phyloP scores from a whole-genome alignment of 106 monocot species.

The Acanthochlamys bracteata region DNA sequence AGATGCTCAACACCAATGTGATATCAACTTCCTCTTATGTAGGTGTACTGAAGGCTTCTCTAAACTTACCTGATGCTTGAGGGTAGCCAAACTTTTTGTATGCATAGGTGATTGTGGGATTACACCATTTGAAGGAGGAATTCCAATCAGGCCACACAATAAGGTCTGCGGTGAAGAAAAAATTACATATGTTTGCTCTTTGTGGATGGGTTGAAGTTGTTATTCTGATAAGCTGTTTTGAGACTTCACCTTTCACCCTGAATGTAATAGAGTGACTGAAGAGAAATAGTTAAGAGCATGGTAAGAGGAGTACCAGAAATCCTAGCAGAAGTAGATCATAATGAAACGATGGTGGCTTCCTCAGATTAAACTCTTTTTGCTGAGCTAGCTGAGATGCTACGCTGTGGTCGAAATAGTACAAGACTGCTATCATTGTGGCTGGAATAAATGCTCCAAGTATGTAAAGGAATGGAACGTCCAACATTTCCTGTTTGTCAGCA shows the following conservation, averaged over 20 bases:
- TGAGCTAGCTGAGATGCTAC: conserved; percentile 85
- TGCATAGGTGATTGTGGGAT: conserved; percentile 94
- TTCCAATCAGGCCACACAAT: conserved; percentile 71
- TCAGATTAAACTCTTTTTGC: conserved; percentile 81
- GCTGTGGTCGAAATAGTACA: conserved; percentile 85
- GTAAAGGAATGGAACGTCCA: conserved; percentile 61
- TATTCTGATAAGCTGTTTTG: neutral
- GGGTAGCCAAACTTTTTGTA: conserved; percentile 75
- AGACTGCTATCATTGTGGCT: conserved; percentile 84
- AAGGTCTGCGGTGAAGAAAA: conserved; percentile 36
- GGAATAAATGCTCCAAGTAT: conserved; percentile 84
- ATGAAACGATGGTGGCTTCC: conserved; percentile 80
- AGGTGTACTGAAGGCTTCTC: conserved; percentile 1
- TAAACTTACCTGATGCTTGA: conserved; percentile 67
- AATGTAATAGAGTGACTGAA: neutral
- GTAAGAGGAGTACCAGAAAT: conserved; percentile 32
- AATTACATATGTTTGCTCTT: neutral
- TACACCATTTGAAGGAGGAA: conserved; percentile 81
- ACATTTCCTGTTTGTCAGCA: conserved; percentile 55
- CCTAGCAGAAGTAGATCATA: conserved; percentile 73
- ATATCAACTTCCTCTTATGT: neutral
- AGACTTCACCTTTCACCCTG: neutral
- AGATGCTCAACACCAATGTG: neutral
- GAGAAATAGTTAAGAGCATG: neutral
- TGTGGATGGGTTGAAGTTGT: neutral